Conservation (phyloP, 768 basidiomycete genomes). For the Tubosaeta brunneosetosa region DNA sequence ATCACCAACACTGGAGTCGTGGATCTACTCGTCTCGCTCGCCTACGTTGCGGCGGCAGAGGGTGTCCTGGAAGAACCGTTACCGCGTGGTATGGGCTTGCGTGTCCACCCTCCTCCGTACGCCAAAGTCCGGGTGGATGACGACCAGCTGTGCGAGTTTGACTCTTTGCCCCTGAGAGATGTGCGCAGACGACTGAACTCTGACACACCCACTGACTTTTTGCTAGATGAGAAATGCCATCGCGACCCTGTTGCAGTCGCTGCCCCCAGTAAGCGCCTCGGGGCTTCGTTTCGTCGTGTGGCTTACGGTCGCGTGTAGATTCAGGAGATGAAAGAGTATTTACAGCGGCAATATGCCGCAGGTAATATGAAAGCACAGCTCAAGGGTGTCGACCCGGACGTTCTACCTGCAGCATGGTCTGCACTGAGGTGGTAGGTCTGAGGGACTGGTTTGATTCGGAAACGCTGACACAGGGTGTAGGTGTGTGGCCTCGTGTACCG, state of each 20-base stretch:
- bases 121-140: neutral
- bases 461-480: neutral
- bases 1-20: neutral
- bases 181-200: neutral
- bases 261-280: neutral
- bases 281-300: neutral
- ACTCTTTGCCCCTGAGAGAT: neutral
- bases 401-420: neutral
- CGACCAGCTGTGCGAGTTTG: neutral
- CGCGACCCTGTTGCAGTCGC: neutral
- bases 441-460: neutral
- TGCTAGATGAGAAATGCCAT: neutral
- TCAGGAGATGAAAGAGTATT: neutral
- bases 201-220: neutral
- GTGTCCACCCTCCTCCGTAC: neutral
- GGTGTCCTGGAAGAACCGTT: neutral
- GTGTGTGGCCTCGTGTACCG: neutral
- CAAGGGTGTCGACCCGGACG: neutral
- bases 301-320: neutral
- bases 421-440: neutral
- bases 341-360: neutral
- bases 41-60: neutral
- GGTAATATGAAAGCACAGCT: neutral
- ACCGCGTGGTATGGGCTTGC: neutral
- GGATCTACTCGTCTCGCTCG: neutral